Conservation (phyloP, 768 basidiomycete genomes). For the Tulasnella sp. region DNA sequence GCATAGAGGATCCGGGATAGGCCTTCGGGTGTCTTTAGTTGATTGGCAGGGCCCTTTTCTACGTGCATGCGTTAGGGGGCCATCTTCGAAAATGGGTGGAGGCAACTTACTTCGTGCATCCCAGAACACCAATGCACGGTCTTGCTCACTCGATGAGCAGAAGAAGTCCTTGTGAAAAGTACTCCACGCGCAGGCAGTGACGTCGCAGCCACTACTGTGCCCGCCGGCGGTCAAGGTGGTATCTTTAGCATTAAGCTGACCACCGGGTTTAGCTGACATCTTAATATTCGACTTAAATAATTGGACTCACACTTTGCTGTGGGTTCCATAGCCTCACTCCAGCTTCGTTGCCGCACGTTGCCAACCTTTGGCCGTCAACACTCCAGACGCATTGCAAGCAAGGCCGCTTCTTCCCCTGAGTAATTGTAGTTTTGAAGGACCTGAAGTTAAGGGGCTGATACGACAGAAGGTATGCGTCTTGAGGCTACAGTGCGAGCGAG, state of each 20-base stretch:
- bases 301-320: not conserved
- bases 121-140: conserved; percentile 5
- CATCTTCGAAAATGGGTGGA: not conserved
- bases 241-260: not conserved
- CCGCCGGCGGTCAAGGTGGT: not conserved
- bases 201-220: not conserved
- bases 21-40: not conserved
- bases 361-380: conserved; percentile 6
- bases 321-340: conserved; percentile 6
- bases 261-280: not conserved
- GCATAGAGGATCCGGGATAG: not conserved
- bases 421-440: not conserved
- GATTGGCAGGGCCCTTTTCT: conserved; percentile 5
- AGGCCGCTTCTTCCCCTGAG: not conserved
- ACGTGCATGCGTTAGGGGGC: not conserved
- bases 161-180: conserved; percentile 7
- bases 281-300: not conserved
- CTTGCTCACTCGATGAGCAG: conserved; percentile 7
- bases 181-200: conserved; percentile 9
- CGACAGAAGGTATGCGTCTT: not conserved
- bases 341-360: conserved; percentile 9
- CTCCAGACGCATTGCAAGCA: conserved; percentile 3
- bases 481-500: not conserved
- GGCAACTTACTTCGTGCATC: conserved; percentile 5
- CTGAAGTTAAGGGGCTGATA: conserved; percentile 9